phyloP scores from a whole-genome alignment of 805 yeast species.

The Candida ascalaphidarum region DNA sequence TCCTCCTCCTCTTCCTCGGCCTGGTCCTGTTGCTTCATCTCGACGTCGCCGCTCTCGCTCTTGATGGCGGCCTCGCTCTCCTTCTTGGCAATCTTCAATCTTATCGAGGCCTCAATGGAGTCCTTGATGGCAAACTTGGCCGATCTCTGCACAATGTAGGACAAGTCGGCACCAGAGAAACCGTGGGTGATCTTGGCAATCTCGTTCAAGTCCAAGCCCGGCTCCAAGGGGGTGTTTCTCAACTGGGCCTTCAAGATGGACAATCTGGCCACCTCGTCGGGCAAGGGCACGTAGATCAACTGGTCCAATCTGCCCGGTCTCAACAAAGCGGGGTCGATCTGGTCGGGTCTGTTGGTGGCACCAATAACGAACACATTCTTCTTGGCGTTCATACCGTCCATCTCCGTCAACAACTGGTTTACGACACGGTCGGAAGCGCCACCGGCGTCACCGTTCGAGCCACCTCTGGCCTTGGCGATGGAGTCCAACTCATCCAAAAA shows the following conservation, averaged over 20 bases:
- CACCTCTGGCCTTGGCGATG: constrained; percentile 96
- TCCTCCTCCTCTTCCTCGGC: constrained; percentile 57
- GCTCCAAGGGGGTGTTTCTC: constrained; percentile 97
- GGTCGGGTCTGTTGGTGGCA: constrained; percentile 99
- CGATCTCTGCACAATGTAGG: constrained; percentile 95
- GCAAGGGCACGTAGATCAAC: constrained; percentile 96
- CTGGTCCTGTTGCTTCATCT: constrained; percentile 28
- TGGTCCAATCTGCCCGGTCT: constrained; percentile 99
- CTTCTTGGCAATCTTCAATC: constrained; percentile 27
- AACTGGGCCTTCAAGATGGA: constrained; percentile 93
- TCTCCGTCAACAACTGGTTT: constrained; percentile 90
- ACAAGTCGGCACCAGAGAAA: constrained; percentile 98
- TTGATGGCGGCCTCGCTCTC: constrained; percentile 28
- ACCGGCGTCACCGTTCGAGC: constrained; percentile 78
- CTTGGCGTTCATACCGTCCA: constrained; percentile 99
- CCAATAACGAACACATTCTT: constrained; percentile 98
- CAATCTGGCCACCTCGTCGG: constrained; percentile 90
- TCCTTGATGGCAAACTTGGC: constrained; percentile 99
- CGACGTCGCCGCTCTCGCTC: constrained; percentile 38
- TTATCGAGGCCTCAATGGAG: constrained; percentile 73
- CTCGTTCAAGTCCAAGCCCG: constrained; percentile 81
- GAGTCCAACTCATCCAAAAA: constrained; percentile 98
- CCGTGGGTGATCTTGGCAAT: constrained; percentile 95
- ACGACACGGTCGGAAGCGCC: constrained; percentile 97
- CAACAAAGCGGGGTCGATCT: constrained; percentile 95